phyloP scores from a whole-genome alignment of 495 filamentous ascomycete species.

The Aspergillus ostianus region DNA sequence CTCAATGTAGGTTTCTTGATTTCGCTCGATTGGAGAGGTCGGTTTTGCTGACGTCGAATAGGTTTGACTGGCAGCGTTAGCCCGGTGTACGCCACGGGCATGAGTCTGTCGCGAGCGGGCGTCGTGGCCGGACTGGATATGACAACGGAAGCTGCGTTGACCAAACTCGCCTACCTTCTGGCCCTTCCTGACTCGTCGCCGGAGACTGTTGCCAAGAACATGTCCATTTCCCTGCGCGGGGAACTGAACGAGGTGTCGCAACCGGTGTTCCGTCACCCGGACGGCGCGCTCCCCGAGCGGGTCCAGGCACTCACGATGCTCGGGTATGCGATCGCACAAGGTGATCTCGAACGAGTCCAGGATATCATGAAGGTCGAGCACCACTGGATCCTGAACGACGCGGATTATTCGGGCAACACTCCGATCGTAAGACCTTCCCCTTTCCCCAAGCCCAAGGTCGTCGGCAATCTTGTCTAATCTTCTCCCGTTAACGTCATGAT shows the following conservation, averaged over 20 bases:
- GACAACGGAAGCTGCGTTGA: constrained; percentile 90
- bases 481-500: neutral
- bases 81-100: constrained; percentile 89
- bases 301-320: constrained; percentile 64
- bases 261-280: constrained; percentile 69
- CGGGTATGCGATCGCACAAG: constrained; percentile 76
- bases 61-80: constrained; percentile 80
- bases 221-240: constrained; percentile 76
- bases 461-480: neutral
- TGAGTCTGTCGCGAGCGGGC: constrained; percentile 78
- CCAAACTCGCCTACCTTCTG: constrained; percentile 88
- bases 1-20: constrained; percentile 64
- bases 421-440: constrained; percentile 56
- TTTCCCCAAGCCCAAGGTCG: neutral
- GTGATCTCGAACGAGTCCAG: constrained; percentile 61
- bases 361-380: constrained; percentile 65
- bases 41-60: constrained; percentile 17
- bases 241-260: constrained; percentile 77
- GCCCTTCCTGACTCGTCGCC: constrained; percentile 62
- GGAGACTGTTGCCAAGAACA: constrained; percentile 62
- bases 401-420: constrained; percentile 91
- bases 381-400: constrained; percentile 68
- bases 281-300: constrained; percentile 46
- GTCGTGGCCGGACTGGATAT: constrained; percentile 92
- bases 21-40: neutral